Evolutionary conservation across 352 stramenopile species (phyloP).

Genomic region (Phytophthora sp.): DNA sequence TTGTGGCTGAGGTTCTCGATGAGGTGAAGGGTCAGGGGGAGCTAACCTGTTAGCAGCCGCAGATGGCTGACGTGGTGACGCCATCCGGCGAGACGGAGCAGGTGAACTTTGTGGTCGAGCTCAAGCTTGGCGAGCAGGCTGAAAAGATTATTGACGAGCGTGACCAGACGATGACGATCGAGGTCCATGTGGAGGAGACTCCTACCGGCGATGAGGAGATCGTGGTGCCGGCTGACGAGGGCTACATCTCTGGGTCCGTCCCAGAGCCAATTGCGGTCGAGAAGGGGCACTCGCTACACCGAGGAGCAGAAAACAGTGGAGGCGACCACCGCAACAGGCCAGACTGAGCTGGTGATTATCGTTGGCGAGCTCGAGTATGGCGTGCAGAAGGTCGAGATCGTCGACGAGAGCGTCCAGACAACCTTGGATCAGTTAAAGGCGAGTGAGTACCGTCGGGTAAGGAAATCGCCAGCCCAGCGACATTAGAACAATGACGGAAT

Average conservation of each 20-base stretch:
- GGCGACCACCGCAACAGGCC: not conserved
- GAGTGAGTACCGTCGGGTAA: too few species aligned
- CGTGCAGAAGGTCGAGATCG: constrained; percentile 12
- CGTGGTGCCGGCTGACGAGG: not conserved
- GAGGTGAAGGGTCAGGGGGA: not conserved
- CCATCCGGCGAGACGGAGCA: not conserved
- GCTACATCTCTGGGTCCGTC: not conserved
- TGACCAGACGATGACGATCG: not conserved
- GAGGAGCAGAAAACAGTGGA: not conserved
- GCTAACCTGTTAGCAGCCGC: not conserved
- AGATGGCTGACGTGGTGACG: not conserved
- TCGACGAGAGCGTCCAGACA: too few species aligned
- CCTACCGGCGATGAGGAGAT: not conserved
- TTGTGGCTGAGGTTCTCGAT: constrained; percentile 5
- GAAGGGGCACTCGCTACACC: too few species aligned
- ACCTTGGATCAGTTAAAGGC: not conserved
- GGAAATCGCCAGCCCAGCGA: too few species aligned
- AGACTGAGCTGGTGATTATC: not conserved
- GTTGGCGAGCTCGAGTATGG: constrained; percentile 10
- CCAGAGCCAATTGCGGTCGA: not conserved
- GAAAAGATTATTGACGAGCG: not conserved
- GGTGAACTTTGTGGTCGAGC: not conserved
- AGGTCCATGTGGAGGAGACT: not conserved
- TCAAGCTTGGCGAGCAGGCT: constrained; percentile 1
- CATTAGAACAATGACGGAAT: too few species aligned